phyloP scores from a whole-genome alignment of 129 eudicot species.

The Lactuca saligna region DNA sequence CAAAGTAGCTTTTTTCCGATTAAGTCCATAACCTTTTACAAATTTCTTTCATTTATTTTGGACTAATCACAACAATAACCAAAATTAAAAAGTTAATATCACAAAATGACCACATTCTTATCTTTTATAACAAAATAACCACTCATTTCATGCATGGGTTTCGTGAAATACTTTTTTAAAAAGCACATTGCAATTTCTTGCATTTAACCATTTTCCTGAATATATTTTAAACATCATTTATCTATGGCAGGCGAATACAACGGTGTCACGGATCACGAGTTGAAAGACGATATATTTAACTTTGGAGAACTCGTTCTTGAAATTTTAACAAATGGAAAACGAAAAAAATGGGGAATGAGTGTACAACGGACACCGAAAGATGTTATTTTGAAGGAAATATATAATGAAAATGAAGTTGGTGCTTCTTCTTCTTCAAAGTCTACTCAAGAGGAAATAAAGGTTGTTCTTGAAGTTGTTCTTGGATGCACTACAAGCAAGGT shows the following conservation, averaged over 20 bases:
- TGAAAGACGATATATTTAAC: conserved; percentile 54
- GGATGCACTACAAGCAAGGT: conserved; percentile 60
- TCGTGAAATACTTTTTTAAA: neutral
- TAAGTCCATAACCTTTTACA: neutral
- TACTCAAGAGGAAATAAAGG: conserved; percentile 48
- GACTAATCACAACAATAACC: neutral
- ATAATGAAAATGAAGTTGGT: conserved; percentile 48
- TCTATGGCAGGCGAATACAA: conserved; percentile 51
- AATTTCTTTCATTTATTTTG: neutral
- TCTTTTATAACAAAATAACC: neutral
- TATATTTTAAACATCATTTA: neutral
- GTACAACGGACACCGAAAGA: conserved; percentile 44
- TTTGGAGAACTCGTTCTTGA: conserved; percentile 73
- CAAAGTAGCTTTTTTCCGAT: neutral
- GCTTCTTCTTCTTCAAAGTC: conserved; percentile 38
- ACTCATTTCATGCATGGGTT: neutral
- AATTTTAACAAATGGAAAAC: conserved; percentile 64
- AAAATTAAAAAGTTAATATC: neutral
- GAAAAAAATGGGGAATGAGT: conserved; percentile 48
- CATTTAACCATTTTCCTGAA: neutral
- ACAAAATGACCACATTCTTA: no score
- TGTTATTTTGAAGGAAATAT: conserved; percentile 49
- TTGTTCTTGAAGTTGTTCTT: conserved; percentile 57
- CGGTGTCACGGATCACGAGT: conserved; percentile 50
- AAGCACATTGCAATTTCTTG: no score